Evolutionary conservation across 2,329 filamentous ascomycete species (phyloP), one percentile per base, ranked within the genome.

Genomic region (Aspergillus ibericus): DNA sequence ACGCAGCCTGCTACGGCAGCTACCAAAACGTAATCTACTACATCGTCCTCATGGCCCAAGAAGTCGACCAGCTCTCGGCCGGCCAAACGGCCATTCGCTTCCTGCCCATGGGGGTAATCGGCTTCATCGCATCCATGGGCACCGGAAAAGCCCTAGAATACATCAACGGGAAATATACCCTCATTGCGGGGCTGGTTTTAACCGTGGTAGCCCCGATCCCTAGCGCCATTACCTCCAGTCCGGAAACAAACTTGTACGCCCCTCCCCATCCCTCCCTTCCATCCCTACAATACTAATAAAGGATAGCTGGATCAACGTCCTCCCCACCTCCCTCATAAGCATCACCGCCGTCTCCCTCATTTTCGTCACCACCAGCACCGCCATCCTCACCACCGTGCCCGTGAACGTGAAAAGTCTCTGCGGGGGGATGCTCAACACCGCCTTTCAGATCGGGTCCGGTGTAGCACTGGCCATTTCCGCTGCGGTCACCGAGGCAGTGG

Each of bases 21-120:
- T 78, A 78, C 57, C 75, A 78, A 58, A 77, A 74, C 1, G 69
- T 77, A 3, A 73, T 78, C 49, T 78, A 78, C 63, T 79, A 78
- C 54, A 75, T 73, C n/a, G 76, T 77, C 2, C 63, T 78, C 5
- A 75, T 77, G 32, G 72, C 76, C 0, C 77, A 78, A 53, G 69
- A 78, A 62, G 67, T 78, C 15, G 71, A 77, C 53, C 59, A 72
- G 12, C 68, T 78, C 9, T 74, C 70, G 10, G 74, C 77, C 1
- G 74, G 75, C 1, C 64, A 73, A 34, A 78, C 76, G 0, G 77
- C 76, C 0, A 63, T 78, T 5, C 70, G 77, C 5, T 77, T 79
- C 61, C 62, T 79, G 8, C 77, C 77, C 1, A 78, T 78, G 74
- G 77, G 76, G 0, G 67, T 63, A 4, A 72, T 74, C 0, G 77